phyloP scores from a whole-genome alignment of 768 basidiomycete genomes.

The Ramaria sp. region DNA sequence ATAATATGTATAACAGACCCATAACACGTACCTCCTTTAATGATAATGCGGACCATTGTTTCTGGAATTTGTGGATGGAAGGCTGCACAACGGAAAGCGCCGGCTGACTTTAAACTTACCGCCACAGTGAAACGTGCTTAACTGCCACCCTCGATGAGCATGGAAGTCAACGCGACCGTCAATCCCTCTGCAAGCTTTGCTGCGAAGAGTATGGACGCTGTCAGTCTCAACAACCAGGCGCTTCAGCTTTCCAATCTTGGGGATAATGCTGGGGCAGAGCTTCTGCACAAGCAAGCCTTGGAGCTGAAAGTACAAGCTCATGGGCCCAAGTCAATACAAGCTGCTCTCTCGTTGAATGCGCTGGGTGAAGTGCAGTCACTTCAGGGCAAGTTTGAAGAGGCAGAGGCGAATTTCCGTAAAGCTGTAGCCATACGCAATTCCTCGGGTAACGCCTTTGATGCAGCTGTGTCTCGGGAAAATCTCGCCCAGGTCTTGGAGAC shows the following conservation, averaged over 20 bases:
- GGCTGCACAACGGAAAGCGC: too few species aligned
- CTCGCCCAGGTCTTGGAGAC: conserved; percentile 27
- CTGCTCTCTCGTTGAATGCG: conserved; percentile 24
- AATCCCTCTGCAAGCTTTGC: neutral
- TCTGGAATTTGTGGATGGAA: neutral
- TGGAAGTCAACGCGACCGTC: neutral
- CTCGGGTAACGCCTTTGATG: conserved; percentile 20
- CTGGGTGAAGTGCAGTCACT: conserved; percentile 28
- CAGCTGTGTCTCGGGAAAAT: conserved; percentile 28
- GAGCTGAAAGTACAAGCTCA: conserved; percentile 17
- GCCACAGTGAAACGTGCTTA: too few species aligned
- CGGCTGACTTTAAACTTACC: too few species aligned
- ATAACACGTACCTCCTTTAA: conserved; percentile 64
- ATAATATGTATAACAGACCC: neutral
- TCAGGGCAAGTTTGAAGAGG: conserved; percentile 25
- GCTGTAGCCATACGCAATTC: conserved; percentile 20
- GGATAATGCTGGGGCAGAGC: conserved; percentile 20
- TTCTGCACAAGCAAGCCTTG: conserved; percentile 22
- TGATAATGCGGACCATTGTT: conserved; percentile 79
- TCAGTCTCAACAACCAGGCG: conserved; percentile 15
- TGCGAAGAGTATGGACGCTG: neutral
- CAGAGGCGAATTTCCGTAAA: conserved; percentile 26
- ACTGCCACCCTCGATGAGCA: too few species aligned
- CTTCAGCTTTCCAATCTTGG: conserved; percentile 14
- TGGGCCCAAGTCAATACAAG: conserved; percentile 17